Evolutionary conservation across 2,329 filamentous ascomycete genomes (phyloP), one percentile per base, ranked within the genome.

Genomic region (Botryotinia narcissicola): DNA sequence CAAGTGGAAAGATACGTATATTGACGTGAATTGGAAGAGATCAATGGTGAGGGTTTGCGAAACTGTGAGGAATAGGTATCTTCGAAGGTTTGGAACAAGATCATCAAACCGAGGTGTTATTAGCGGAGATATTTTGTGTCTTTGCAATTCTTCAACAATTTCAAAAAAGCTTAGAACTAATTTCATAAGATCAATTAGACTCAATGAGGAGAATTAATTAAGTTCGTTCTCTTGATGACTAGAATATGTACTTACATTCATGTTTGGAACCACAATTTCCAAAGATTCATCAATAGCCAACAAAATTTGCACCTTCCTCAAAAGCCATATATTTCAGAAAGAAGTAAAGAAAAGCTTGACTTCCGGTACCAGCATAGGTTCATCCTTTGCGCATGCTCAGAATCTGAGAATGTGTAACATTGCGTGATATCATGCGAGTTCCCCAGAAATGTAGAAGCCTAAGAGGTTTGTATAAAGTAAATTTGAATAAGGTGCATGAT

Each of bases 1-100:
- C 0, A 18, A 14, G 9, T 5, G 14, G 5, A 2, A 2, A 1
- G 14, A 0, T 29, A 3, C 18, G 22, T 22, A 32, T 2, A 8
- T 1, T 20, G 29, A 10, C 14, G 18, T 64, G 4, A 1, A 46
- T 22, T 25, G 3, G 16, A 46, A 32, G n/a, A 2, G 8, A 40
- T 40, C 20, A 40, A 37, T 37, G 1, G 12, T 29, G 10, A 40
- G 3, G 5, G 14, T 40, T 7, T 37, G 22, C 18, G 6, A 25
- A 40, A 14, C 10, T 40, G 59, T 61, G 35, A 14, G 22, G 59
- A 40, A 61, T 37, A n/a, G 22, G 25, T 3, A 40, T 61, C 5
- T 61, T 61, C 25, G 7, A 3, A 22, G 20, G 4, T 14, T 32
- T 37, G 32, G 20, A 0, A 37, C n/a, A 57, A 18, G 7, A 57